Conservation (phyloP, 73 alveolate species). For the Tetrahymena borealis region DNA sequence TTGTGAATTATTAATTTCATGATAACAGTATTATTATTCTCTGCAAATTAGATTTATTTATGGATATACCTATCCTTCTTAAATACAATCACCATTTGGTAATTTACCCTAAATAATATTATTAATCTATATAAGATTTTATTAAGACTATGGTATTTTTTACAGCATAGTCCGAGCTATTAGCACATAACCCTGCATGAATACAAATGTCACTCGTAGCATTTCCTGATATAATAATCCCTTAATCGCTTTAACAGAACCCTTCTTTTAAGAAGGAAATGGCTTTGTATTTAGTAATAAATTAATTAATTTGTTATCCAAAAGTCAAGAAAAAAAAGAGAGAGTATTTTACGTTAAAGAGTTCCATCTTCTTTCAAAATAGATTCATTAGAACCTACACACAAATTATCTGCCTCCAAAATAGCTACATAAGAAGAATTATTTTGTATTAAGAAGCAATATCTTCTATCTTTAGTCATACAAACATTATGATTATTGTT, state of each 20-base stretch:
- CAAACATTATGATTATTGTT: background rate
- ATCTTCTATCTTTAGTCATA: background rate
- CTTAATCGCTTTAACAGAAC: background rate
- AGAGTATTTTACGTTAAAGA: background rate
- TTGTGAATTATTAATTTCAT: no score
- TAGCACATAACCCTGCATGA: no score
- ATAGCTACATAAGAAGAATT: background rate
- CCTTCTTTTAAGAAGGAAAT: background rate
- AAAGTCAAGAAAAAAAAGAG: no score
- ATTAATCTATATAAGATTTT: no score
- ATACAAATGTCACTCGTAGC: no score
- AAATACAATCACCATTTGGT: no score
- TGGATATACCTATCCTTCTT: no score
- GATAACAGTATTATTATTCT: no score
- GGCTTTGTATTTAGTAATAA: background rate
- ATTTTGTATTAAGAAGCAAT: background rate
- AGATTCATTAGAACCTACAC: background rate
- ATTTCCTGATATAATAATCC: background rate
- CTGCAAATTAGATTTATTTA: no score
- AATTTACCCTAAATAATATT: no score
- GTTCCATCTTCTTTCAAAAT: background rate
- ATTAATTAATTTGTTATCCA: background rate
- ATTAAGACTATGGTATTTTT: no score
- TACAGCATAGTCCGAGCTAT: background rate
- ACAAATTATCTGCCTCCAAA: background rate